Percentiles rank a stretch among this genome's conserved stretches.
Conservation (phyloP, 2,329 filamentous ascomycete species). For the Drechslerella coelobrocha region DNA sequence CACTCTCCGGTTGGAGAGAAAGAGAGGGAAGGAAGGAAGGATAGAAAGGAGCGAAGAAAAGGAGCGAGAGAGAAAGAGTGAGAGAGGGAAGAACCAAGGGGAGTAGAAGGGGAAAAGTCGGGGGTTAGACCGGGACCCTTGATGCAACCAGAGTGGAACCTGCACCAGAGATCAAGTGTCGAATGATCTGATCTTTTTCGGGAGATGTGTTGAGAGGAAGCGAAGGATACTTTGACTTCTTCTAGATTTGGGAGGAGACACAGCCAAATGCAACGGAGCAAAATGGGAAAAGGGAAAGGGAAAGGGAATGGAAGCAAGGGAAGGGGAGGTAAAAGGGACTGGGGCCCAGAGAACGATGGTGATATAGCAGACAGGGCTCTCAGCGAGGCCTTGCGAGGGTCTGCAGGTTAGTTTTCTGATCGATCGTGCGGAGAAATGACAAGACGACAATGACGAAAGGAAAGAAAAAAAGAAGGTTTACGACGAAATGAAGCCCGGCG, state of each 20-base stretch:
- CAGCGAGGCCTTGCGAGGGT: neutral
- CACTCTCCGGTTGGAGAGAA: neutral
- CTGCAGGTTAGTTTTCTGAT: neutral
- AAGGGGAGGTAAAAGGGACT: neutral
- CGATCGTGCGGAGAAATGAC: neutral
- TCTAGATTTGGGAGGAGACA: slow-evolving; percentile 48
- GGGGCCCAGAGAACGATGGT: neutral
- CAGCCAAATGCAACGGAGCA: slow-evolving; percentile 26
- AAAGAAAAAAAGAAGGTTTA: neutral
- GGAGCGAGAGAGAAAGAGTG: slow-evolving; percentile 20
- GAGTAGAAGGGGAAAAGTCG: slow-evolving; percentile 17
- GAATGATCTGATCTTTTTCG: slow-evolving; percentile 1
- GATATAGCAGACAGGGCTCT: neutral
- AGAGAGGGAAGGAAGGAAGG: slow-evolving; percentile 11
- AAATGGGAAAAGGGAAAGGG: slow-evolving; percentile 29
- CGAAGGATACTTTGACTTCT: slow-evolving; percentile 29
- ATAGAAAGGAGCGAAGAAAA: slow-evolving; percentile 32
- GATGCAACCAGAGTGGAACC: slow-evolving; percentile 5
- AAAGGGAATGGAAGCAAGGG: neutral
- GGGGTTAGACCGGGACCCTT: slow-evolving; percentile 3
- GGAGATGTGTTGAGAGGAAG: slow-evolving; percentile 31
- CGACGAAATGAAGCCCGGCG: neutral
- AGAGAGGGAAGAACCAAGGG: slow-evolving; percentile 19
- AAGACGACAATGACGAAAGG: neutral
- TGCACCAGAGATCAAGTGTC: neutral